Percentiles rank a stretch among this genome's conserved stretches.
Evolutionary conservation across 306 rosid species (phyloP).

Genomic region (Ormosia semicastrata): DNA sequence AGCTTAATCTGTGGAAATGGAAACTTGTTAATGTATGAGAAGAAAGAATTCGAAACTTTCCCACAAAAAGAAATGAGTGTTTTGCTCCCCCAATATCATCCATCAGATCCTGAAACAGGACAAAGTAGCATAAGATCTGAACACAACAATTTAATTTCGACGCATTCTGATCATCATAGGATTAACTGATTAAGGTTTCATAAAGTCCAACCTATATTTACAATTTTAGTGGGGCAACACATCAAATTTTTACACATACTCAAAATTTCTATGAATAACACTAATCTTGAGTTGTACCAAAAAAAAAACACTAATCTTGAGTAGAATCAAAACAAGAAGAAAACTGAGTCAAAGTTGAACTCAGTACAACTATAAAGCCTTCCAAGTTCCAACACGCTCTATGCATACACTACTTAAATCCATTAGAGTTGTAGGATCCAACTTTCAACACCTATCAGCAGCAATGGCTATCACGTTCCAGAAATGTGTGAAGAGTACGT

Average conservation of each 20-base stretch:
- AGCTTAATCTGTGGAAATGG: conserved; percentile 66
- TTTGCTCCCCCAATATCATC: background rate
- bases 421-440: conserved; percentile 17
- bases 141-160: background rate
- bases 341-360: background rate
- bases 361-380: background rate
- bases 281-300: background rate
- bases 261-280: background rate
- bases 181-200: background rate
- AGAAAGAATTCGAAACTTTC: background rate
- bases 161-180: background rate
- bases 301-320: background rate
- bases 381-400: background rate
- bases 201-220: background rate
- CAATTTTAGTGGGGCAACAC: background rate
- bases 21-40: background rate
- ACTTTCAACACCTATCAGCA: background rate
- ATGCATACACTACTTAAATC: background rate
- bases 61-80: background rate
- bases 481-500: background rate
- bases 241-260: background rate
- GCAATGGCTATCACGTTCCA: background rate
- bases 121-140: conserved; percentile 4
- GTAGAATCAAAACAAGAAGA: conserved; percentile 10
- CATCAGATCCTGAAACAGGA: background rate